Conservation (phyloP, 768 basidiomycete species). For the Trametopsis cervina region DNA sequence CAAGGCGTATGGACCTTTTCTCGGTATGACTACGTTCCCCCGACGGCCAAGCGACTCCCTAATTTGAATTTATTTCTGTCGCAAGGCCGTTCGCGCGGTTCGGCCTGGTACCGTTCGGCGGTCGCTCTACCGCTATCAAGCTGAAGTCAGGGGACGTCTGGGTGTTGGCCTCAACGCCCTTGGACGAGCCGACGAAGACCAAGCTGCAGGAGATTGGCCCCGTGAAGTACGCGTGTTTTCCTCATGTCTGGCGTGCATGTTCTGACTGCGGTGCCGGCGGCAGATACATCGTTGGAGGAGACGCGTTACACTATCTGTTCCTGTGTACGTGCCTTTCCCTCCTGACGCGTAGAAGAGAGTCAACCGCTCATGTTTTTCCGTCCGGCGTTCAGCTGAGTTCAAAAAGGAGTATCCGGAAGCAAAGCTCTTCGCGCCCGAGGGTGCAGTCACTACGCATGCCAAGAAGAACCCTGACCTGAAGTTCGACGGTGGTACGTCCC, state of each 20-base stretch:
- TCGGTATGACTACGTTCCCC: slow-evolving; percentile 32
- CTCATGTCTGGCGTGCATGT: not conserved
- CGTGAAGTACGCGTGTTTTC: slow-evolving; percentile 61
- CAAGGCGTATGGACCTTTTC: slow-evolving; percentile 63
- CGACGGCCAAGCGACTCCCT: not conserved
- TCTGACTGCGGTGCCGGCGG: not conserved
- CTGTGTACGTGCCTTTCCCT: slow-evolving; percentile 41
- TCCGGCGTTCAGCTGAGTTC: slow-evolving; percentile 60
- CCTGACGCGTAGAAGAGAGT: too few species aligned
- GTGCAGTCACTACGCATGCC: slow-evolving; percentile 41
- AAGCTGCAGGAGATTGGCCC: slow-evolving; percentile 59
- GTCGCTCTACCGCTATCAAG: slow-evolving; percentile 76
- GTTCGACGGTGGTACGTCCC: slow-evolving; percentile 59
- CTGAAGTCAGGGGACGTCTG: slow-evolving; percentile 65
- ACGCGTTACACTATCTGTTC: slow-evolving; percentile 53
- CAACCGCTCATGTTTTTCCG: not conserved
- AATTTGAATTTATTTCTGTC: not conserved
- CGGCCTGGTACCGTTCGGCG: slow-evolving; percentile 68
- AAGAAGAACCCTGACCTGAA: slow-evolving; percentile 35
- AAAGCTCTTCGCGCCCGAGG: slow-evolving; percentile 64
- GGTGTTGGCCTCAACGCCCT: slow-evolving; percentile 75
- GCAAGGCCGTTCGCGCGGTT: slow-evolving; percentile 61
- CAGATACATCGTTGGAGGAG: slow-evolving; percentile 54
- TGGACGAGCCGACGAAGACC: slow-evolving; percentile 55
- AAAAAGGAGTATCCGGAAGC: slow-evolving; percentile 66